Evolutionary conservation across 352 stramenopile species (phyloP).

Genomic region (Achlya hypogyna): DNA sequence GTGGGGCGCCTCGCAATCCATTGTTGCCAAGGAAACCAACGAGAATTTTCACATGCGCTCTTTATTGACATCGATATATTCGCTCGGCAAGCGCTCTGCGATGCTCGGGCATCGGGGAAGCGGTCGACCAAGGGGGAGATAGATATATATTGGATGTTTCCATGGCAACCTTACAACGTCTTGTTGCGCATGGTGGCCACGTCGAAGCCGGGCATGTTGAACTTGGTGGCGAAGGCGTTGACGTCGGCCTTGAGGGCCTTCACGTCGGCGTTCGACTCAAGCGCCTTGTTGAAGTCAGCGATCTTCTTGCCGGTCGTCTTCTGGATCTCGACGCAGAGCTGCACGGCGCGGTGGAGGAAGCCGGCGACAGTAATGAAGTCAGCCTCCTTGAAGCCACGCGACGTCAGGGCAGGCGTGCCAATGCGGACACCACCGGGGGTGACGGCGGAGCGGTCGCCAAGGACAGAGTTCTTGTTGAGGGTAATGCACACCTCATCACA

Average conservation of each 20-base stretch:
- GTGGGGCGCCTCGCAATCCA: no score
- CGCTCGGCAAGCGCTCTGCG: neutral
- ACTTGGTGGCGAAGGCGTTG: constrained; percentile 89
- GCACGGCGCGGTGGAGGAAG: constrained; percentile 92
- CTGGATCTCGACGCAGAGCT: constrained; percentile 93
- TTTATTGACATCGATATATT: no score
- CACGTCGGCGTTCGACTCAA: constrained; percentile 77
- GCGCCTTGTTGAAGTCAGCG: constrained; percentile 87
- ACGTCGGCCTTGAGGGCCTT: constrained; percentile 87
- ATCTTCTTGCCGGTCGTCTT: constrained; percentile 86
- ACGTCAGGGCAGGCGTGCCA: constrained; percentile 95
- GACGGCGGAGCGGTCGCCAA: constrained; percentile 92
- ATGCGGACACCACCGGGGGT: constrained; percentile 93
- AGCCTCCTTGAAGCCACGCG: constrained; percentile 92
- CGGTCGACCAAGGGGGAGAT: neutral
- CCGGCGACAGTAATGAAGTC: constrained; percentile 95
- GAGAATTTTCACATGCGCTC: no score
- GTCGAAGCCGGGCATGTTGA: constrained; percentile 96
- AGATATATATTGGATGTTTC: neutral
- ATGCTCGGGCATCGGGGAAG: neutral
- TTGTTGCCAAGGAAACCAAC: no score
- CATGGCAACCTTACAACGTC: constrained; percentile 20
- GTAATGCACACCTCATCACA: constrained; percentile 97
- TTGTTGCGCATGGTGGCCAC: constrained; percentile 85
- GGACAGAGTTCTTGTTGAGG: constrained; percentile 99